phyloP scores from a whole-genome alignment of 2,329 filamentous ascomycete species.

The Paramyrothecium sp. region DNA sequence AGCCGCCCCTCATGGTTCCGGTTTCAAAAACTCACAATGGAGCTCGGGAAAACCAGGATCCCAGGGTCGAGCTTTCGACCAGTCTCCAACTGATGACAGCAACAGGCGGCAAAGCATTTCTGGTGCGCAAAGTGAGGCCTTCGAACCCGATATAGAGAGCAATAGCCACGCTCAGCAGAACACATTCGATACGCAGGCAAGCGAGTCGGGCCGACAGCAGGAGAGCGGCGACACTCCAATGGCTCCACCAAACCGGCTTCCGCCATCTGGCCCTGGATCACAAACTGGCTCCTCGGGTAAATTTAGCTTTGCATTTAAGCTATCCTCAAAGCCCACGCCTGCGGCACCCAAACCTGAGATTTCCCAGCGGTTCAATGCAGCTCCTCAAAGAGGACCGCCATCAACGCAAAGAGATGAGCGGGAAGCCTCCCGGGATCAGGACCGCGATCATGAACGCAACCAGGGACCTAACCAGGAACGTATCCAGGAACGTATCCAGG shows the following conservation, averaged over 20 bases:
- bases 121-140: constrained; percentile 9
- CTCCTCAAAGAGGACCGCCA: constrained; percentile 44
- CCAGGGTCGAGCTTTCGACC: constrained; percentile 12
- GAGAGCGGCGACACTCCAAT: constrained; percentile 46
- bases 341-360: constrained; percentile 63
- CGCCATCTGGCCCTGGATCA: constrained; percentile 52
- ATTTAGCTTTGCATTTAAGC: constrained; percentile 93
- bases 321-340: constrained; percentile 58
- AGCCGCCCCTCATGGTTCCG: constrained; percentile 55
- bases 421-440: neutral
- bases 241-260: constrained; percentile 53
- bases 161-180: constrained; percentile 23
- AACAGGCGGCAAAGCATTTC: constrained; percentile 15
- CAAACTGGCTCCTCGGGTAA: constrained; percentile 56
- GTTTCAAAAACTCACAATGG: constrained; percentile 71
- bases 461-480: neutral
- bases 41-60: constrained; percentile 40
- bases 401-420: neutral
- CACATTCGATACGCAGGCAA: constrained; percentile 7
- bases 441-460: neutral
- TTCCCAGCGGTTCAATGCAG: constrained; percentile 66
- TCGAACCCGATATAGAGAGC: constrained; percentile 13
- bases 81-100: constrained; percentile 10
- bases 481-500: neutral
- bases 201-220: constrained; percentile 31